phyloP scores from a whole-genome alignment of 495 filamentous ascomycete genomes.

The Pseudoneurospora amorphoporcata region DNA sequence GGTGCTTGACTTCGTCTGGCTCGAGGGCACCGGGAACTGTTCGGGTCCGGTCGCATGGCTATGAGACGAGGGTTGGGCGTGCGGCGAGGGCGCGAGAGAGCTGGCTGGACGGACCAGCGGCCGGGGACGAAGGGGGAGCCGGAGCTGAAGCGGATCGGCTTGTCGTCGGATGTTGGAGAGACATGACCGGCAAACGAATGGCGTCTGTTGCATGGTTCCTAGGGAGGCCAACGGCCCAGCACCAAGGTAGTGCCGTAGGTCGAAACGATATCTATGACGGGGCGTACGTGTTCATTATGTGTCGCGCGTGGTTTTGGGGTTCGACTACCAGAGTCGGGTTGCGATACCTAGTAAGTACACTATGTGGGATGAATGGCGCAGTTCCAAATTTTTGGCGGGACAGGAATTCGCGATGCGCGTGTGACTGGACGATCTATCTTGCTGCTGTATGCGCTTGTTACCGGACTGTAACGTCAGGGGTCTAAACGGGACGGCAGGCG shows the following conservation, averaged over 20 bases:
- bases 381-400: background rate
- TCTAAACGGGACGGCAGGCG: background rate
- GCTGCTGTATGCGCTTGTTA: background rate
- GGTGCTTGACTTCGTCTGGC: background rate
- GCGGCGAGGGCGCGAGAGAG: background rate
- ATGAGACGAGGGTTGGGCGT: background rate
- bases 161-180: constrained; percentile 1
- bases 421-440: background rate
- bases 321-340: background rate
- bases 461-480: background rate
- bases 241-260: background rate
- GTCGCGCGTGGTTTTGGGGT: background rate
- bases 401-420: background rate
- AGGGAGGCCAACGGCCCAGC: background rate
- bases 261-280: background rate
- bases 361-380: background rate
- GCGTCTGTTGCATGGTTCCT: constrained; percentile 9
- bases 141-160: background rate
- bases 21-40: background rate
- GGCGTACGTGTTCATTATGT: background rate
- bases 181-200: constrained; percentile 12
- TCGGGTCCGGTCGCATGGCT: background rate
- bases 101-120: background rate
- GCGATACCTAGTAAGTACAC: too few species aligned
- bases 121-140: background rate